phyloP scores from a whole-genome alignment of 331 rosid genomes.

The Cydonia oblonga region DNA sequence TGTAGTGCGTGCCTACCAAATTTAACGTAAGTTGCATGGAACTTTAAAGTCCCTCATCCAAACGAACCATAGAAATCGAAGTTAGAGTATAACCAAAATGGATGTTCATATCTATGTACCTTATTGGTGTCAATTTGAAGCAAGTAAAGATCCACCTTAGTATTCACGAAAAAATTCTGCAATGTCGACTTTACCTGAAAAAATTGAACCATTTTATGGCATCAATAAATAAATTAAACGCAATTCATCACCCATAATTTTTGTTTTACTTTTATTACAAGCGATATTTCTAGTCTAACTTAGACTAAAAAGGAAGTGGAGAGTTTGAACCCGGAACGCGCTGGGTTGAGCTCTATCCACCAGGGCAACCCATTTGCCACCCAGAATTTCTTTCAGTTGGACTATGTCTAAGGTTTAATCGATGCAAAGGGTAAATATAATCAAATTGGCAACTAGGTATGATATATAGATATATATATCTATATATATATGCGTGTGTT shows the following conservation, averaged over 20 bases:
- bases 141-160: constrained; percentile 50
- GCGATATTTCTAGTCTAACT: neutral
- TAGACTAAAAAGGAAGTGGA: too few species aligned
- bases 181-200: constrained; percentile 58
- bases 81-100: neutral
- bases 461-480: neutral
- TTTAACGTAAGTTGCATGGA: neutral
- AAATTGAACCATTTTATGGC: neutral
- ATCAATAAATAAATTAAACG: neutral
- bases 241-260: neutral
- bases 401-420: neutral
- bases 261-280: neutral
- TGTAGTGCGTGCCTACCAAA: neutral
- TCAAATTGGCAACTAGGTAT: neutral
- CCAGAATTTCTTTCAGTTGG: neutral
- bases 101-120: constrained; percentile 18
- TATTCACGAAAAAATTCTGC: constrained; percentile 48
- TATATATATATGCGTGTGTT: too few species aligned
- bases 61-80: neutral
- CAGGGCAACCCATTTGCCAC: neutral
- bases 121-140: constrained; percentile 71
- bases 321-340: neutral
- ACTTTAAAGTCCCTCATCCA: too few species aligned
- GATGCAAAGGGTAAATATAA: neutral
- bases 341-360: neutral